Evolutionary conservation across 495 filamentous ascomycete genomes (phyloP).

Genomic region (Penicillium tannophilum): DNA sequence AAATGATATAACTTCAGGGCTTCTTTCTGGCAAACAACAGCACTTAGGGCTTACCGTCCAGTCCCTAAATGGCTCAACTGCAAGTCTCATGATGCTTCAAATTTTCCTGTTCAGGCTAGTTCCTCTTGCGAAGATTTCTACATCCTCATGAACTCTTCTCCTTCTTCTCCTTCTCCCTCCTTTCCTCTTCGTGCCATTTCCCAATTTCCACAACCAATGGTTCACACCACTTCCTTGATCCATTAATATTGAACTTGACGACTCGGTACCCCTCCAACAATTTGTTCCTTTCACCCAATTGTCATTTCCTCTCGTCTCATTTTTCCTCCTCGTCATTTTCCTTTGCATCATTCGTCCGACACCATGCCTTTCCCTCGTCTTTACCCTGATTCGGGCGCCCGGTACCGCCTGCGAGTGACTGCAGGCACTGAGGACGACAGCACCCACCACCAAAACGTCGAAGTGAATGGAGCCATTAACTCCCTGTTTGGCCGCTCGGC

Average conservation of each 20-base stretch:
- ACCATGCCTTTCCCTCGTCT: background rate
- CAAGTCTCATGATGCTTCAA: background rate
- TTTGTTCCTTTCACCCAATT: background rate
- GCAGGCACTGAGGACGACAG: constrained; percentile 74
- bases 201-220: too few species aligned
- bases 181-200: background rate
- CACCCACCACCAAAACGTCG: constrained; percentile 63
- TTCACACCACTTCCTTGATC: too few species aligned
- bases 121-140: too few species aligned
- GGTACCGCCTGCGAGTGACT: constrained; percentile 8
- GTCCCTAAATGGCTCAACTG: background rate
- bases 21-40: too few species aligned
- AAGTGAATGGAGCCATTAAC: constrained; percentile 67
- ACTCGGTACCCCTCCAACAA: too few species aligned
- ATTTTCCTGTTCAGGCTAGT: background rate
- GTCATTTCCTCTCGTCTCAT: too few species aligned
- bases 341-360: background rate
- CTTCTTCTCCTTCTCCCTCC: background rate
- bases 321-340: background rate
- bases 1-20: too few species aligned
- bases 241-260: too few species aligned
- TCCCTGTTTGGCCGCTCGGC: constrained; percentile 62
- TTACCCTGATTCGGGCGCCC: background rate
- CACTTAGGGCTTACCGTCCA: background rate
- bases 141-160: background rate